Evolutionary conservation across 169 alveolate species (phyloP), one percentile per base, ranked within the genome.

Genomic region (Plasmodium vivax): DNA sequence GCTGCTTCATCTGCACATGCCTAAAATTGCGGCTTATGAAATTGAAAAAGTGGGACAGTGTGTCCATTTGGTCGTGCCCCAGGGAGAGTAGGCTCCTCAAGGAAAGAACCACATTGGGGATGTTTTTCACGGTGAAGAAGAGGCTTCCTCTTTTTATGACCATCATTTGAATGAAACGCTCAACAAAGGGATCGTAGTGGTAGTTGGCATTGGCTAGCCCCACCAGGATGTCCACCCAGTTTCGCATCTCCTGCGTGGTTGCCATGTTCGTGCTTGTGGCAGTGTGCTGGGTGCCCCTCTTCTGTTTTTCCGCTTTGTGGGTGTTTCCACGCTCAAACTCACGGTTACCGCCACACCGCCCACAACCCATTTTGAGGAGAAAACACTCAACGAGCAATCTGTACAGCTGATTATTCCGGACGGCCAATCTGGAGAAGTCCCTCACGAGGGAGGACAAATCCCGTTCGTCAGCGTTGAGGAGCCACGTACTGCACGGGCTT

Each of bases 171-270:
- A 87, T 77, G 77, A 87, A 87, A 51, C 79, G 36, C 43, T 77
- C 32, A 16, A 87, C 71, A 87, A 41, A 87, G 38, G 47, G 80
- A n/a, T 87, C 87, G 47, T 87, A 51, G 45, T 19, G 56, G 45
- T 87, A 87, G 62, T 87, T 87, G 45, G 68, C 68, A 77, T 87
- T 87, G 14, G 83, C 71, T 56, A 87, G 32, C n/a, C 87, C 85
- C 3, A 79, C 82, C 68, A 87, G 56, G 77, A 87, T 75, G 30
- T 87, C 93, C 27, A 87, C 93, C 41, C 41, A 75, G 8, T 87
- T 87, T 56, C 93, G 79, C 58, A 71, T 16, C 56, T 87, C 93
- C 23, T 12, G 23, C 8, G 14, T 38, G 27, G 9, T 79, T 77
- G 9, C 36, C 4, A 68, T 16, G 14, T 77, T 10, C 51, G 19